Base-by-base conservation (phyloP, 805 yeast genomes). In the Torulaspora gathmanii region DNA sequence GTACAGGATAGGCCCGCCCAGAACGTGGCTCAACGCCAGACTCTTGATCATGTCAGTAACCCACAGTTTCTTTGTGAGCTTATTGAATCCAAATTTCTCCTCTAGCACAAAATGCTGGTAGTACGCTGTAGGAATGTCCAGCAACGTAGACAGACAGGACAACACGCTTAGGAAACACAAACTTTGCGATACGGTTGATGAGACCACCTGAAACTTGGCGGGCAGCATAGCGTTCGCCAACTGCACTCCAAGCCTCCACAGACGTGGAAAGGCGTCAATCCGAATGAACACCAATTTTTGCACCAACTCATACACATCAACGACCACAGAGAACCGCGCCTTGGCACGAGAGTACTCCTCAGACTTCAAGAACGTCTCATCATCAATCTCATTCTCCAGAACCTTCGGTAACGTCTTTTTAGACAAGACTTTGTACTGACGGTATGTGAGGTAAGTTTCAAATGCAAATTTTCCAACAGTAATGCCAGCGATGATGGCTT, bases 31-130 rank as follows among this genome's bases (percentile, higher is more conserved):
- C 38, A 93, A 69, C 1, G 72, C 47, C 31, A 75, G 63, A 23
- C 77, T 66, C 67, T 91, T 93, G 51, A 88, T 37, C 50, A 72
- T 69, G 65, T 93, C 99, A 20, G 77, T 61, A 20, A 86, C 44
- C 86, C 95, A 93, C 40, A 88, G 70, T 40, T 71, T 68, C 13
- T 74, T 49, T 2, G 97, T 91, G 54, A 79, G 74, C 67, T 93
- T 93, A 71, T 93, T 93, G 71, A 93, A 93, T 1, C 99, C 99
- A 58, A 75, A 91, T 67, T 79, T 79, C 64, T 91, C 96, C 68
- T 93, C 99, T 55, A 93, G 73, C 12, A 89, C 90, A 70, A 93
- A 93, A 56, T 84, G 83, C 46, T 77, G 71, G 67, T 89, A 90
- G 63, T 84, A 81, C 8, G 81, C 72, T 17, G 82, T 60, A 3